Base-by-base conservation (phyloP, 176 grass and related monocot species). In the Chrysopogon serrulatus region DNA sequence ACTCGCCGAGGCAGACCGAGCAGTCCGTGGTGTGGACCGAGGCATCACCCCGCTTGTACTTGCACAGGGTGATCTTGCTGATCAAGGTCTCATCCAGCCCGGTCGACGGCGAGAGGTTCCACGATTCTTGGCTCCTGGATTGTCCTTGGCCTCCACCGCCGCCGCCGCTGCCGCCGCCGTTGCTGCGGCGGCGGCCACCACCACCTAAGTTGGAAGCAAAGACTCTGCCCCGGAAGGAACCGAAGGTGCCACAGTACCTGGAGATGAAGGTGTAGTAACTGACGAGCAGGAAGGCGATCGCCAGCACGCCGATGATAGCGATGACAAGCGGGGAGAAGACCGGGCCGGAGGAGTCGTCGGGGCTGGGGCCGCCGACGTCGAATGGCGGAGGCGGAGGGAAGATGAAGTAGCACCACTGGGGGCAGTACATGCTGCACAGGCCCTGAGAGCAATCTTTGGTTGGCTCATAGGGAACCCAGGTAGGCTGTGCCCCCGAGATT, bases 341-440 rank as follows among this genome's bases (percentile, higher is more conserved):
- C 1, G 85, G 81, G 31, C 91, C 79, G 6, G 89, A 72, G 86
- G 72, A 36, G 76, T 94, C 83, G 71, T 91, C 95, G 3, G 81
- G 13, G 75, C 43, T 62, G 51, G 84, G 62, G 51, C 14, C 71
- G 12, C 80, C 85, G 30, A 90, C 39, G 15, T 91, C 90, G 48
- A 90, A 84, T 21, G 90, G 75, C 18, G 95, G 95, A 49, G 95
- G 95, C 1, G 95, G 95, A 41, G 95, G 90, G 86, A 98, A 93
- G 82, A 99, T 84, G 68, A 96, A 57, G 89, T 92, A 96, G 78
- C 96, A 99, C 96, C 96, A 99, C 84, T 96, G 96, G 18, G 93
- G 93, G 74, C 93, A 96, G 81, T 96, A 99, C 56, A 92, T 84
- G 91, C 87, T 99, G 47, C 96, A 99, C 32, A 99, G 84, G 9